Base-by-base conservation (phyloP, 345 rosid species). In the Geranium brycei region DNA sequence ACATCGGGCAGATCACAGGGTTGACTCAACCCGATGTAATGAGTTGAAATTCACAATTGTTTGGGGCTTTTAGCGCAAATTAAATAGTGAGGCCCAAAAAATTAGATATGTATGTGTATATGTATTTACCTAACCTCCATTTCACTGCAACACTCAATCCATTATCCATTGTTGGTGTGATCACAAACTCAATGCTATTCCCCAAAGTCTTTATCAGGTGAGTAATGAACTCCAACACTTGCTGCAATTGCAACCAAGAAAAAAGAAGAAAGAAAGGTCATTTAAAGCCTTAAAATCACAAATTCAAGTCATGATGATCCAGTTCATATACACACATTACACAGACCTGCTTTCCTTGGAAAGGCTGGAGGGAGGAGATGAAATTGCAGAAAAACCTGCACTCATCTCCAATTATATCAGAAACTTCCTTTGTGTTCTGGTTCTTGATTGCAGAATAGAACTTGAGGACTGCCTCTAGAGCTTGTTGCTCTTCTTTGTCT, bases 321-420 rank as follows among this genome's bases (percentile, higher is more conserved):
- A 23, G 28, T 2, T 23, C 2, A 23, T 23, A 23, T 2, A 23
- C 28, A 23, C 28, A 23, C 28, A 23, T 2, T 2, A 23, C 28
- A 62, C 2, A 31, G 74, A 89, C 96, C 93, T 82, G 72, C 75
- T 91, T 91, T 60, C 92, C 96, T 32, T 85, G 83, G 58, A 85
- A 79, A 23, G 79, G 75, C 7, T 75, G 74, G 70, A 67, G 74
- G 72, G 75, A 80, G 0, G 84, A 82, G 67, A 77, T 62, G 66
- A 88, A 83, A 60, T 85, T 91, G 77, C 84, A 81, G 41, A 78
- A 71, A 63, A 83, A 88, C 18, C 73, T 77, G 67, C 96, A 88
- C 66, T 91, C 95, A 16, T 91, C 97, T 2, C 80, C 82, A 19
- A 91, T 78, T 19, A 82, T 77, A 66, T 80, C 82, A 6, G 88